Evolutionary conservation across 768 basidiomycete genomes (phyloP), one percentile per base, ranked within the genome.

Genomic region (Paxillus rubicundulus): DNA sequence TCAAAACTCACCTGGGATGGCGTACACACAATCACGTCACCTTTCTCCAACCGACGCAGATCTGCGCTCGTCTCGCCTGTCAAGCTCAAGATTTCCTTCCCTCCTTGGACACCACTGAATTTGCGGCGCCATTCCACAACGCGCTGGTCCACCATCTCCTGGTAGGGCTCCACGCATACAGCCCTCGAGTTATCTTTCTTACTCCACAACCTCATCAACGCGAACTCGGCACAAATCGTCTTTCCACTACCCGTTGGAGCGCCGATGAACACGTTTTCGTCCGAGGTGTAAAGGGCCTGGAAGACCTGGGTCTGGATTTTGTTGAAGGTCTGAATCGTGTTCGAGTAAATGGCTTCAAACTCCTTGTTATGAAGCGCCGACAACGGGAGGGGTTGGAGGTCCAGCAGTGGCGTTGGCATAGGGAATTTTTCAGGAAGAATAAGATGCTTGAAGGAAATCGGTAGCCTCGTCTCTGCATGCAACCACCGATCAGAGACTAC

Each of bases 231-330:
- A 59, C 93, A 96, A 38, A 98, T 88, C 0, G 96, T 98, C 78
- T 99, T 98, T 12, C 97, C 96, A 46, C 89, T 92, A 20, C 97
- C 96, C 0, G 97, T 94, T 0, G 97, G 96, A 0, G 96, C 97
- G 17, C 94, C 95, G 51, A 99, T 85, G 65, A 98, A 95, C 38
- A 96, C 87, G 61, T 96, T 98, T 64, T 98, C 97, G 62, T 98
- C 95, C 0, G 92, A 86, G 0, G 91, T 93, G 68, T 98, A 99
- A 0, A 99, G 77, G 0, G 96, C 95, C 61, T 98, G 94, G 86
- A 99, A 98, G 41, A 97, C 95, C 70, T 98, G 97, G 0, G 93
- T 98, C 67, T 98, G 97, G 55, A 98, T 98, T 72, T 98, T 99
- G 81, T 98, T 98, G 79, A 98, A 98, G 1, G 83, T 85, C 55